Base-by-base conservation (phyloP, 192 early-diverging fungal species). In the Gryganskiella cystojenkinii region DNA sequence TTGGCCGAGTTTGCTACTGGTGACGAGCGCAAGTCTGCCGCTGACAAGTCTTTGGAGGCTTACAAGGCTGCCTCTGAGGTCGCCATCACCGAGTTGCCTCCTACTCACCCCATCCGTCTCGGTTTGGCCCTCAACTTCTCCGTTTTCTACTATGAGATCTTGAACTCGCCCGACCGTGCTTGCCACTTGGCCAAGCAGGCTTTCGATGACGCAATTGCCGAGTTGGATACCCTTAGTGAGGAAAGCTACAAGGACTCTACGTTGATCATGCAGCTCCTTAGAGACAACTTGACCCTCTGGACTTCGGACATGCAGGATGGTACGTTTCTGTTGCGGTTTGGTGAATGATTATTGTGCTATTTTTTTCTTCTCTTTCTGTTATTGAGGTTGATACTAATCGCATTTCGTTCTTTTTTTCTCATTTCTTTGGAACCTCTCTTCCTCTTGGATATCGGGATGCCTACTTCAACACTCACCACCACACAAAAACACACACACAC, bases 161-260 rank as follows among this genome's bases (percentile, higher is more conserved):
- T 95, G 70, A 97, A 96, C 90, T 96, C 94, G 40, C 95, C 96
- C 67, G 95, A 97, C 84, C 92, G 94, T 65, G 96, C 96, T 52
- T 98, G 96, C 89, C 95, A 95, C 33, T 86, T 98, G 31, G 78
- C 76, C 40, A 93, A 95, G 82, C 93, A 94, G 84, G 94, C 96
- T 27, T 98, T 97, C 79, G 96, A 98, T 82, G 95, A 96, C 64
- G 96, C 96, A 53, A 98, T 98, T 86, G 95, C 95, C 47, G 96
- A 97, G 86, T 87, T 98, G 55, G 96, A 98, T 89, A 96, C 93
- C 70, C 90, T 98, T 59, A 93, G 90, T 76, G 96, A 98, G 86
- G 96, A 97, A 84, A 95, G 94, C 57, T 98, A 98, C 93, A 98
- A 97, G 90, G 96, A 98, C 83, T 96, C 94, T 53, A 98, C 96